A percentile compares a stretch with the other conserved stretches of the same genome.
Evolutionary conservation across 768 basidiomycete species (phyloP).

Genomic region (Boletus tomentosulus): DNA sequence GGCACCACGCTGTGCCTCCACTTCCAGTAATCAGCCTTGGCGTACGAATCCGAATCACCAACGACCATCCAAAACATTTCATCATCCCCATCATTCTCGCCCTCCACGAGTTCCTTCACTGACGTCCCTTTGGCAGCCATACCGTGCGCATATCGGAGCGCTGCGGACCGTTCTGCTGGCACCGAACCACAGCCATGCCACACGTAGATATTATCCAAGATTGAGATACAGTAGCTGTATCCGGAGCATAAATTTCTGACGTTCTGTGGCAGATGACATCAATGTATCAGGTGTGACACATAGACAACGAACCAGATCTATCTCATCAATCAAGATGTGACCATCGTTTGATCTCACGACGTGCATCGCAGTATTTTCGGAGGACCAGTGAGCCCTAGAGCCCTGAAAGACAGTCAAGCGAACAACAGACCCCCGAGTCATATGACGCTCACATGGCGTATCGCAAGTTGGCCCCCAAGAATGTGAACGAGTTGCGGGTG

Average conservation of each 20-base stretch:
- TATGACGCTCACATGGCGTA: slow-evolving; percentile 56
- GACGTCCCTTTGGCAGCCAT: slow-evolving; percentile 37
- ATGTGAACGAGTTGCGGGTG: slow-evolving; percentile 56
- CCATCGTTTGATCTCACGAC: slow-evolving; percentile 51
- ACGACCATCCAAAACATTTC: slow-evolving; percentile 88
- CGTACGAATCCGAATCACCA: slow-evolving; percentile 64
- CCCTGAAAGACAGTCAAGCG: slow-evolving; percentile 43
- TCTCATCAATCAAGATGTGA: slow-evolving; percentile 62
- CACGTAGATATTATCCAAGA: slow-evolving; percentile 68
- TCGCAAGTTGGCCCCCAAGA: slow-evolving; percentile 68
- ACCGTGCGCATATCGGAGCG: slow-evolving; percentile 53
- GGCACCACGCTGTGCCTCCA: slow-evolving; percentile 51
- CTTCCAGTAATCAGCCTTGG: slow-evolving; percentile 78
- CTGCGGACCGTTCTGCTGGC: slow-evolving; percentile 54
- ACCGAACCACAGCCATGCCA: slow-evolving; percentile 79
- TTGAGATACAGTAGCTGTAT: slow-evolving; percentile 75
- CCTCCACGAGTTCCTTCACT: slow-evolving; percentile 58
- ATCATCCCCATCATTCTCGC: slow-evolving; percentile 56
- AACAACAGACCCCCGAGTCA: neutral
- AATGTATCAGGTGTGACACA: neutral
- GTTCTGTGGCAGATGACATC: slow-evolving; percentile 34
- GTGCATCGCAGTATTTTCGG: slow-evolving; percentile 83
- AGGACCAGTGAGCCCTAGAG: slow-evolving; percentile 65
- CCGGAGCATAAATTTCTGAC: slow-evolving; percentile 74
- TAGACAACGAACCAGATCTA: slow-evolving; percentile 52